A percentile compares a stretch with the other conserved stretches of the same genome.
Conservation (phyloP, 108 stramenopile species). For the Conticribra guillardii region DNA sequence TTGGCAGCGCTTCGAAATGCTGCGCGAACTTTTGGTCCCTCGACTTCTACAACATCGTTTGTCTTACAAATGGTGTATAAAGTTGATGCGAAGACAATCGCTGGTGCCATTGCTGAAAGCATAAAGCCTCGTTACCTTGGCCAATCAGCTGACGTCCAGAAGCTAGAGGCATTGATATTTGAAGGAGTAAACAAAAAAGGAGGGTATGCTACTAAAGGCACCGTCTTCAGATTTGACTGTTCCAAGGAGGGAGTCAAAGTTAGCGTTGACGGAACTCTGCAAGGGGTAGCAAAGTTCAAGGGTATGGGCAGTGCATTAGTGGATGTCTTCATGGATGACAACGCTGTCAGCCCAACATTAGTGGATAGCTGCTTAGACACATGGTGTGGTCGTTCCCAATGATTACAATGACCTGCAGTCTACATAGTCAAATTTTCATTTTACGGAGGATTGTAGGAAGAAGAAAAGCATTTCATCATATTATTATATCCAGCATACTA, state of each 20-base stretch:
- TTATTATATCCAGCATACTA: no score
- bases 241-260: slow-evolving; percentile 27
- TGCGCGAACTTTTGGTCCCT: slow-evolving; percentile 22
- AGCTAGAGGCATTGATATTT: slow-evolving; percentile 29
- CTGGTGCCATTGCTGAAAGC: slow-evolving; percentile 38
- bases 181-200: slow-evolving; percentile 32
- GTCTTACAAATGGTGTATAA: slow-evolving; percentile 29
- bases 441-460: no score
- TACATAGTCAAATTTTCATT: no score
- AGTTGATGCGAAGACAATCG: no score
- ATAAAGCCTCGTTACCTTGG: slow-evolving; percentile 34
- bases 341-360: slow-evolving; percentile 37
- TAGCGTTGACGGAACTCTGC: slow-evolving; percentile 26
- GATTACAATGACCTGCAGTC: no score
- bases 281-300: slow-evolving; percentile 17
- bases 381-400: no score
- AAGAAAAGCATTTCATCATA: no score
- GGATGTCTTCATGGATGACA: slow-evolving; percentile 45
- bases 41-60: slow-evolving; percentile 26
- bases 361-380: slow-evolving; percentile 40
- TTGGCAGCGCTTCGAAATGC: slow-evolving; percentile 20
- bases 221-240: slow-evolving; percentile 32
- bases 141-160: slow-evolving; percentile 7
- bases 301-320: slow-evolving; percentile 32
- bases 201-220: slow-evolving; percentile 39